phyloP scores from a whole-genome alignment of 768 basidiomycete genomes.

The Lactifluus volemus region DNA sequence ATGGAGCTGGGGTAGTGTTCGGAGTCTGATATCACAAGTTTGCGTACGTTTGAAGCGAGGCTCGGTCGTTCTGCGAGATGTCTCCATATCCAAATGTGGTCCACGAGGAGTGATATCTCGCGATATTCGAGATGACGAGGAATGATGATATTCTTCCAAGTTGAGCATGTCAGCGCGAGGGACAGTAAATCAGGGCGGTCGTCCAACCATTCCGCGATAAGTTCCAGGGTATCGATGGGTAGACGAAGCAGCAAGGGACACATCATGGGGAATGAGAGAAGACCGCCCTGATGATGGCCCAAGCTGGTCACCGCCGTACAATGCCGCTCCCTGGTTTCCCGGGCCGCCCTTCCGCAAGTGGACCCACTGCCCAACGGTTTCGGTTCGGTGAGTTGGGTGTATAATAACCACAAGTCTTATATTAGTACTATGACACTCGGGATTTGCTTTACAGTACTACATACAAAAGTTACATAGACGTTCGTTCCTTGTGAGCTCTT shows the following conservation, averaged over 20 bases:
- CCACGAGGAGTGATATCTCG: conserved; percentile 6
- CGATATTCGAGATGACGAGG: conserved; percentile 16
- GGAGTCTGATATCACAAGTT: conserved; percentile 5
- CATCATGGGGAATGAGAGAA: background rate
- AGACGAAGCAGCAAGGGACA: conserved; percentile 1
- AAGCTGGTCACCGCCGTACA: no score
- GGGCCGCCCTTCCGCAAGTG: no score
- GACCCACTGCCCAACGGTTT: no score
- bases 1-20: background rate
- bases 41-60: conserved; percentile 15
- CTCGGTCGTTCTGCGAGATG: conserved; percentile 15
- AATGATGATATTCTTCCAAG: conserved; percentile 15
- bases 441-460: no score
- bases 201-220: conserved; percentile 3
- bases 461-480: no score
- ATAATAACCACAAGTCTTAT: no score
- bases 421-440: no score
- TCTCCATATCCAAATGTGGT: conserved; percentile 8
- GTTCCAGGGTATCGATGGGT: conserved; percentile 8
- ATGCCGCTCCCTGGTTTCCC: no score
- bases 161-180: conserved; percentile 9
- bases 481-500: no score
- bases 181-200: conserved; percentile 8
- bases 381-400: no score
- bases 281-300: no score